Percentiles rank a stretch among this genome's conserved stretches.
Evolutionary conservation across 176 grass and related monocot species (phyloP).

Genomic region (Pharus latifolius): DNA sequence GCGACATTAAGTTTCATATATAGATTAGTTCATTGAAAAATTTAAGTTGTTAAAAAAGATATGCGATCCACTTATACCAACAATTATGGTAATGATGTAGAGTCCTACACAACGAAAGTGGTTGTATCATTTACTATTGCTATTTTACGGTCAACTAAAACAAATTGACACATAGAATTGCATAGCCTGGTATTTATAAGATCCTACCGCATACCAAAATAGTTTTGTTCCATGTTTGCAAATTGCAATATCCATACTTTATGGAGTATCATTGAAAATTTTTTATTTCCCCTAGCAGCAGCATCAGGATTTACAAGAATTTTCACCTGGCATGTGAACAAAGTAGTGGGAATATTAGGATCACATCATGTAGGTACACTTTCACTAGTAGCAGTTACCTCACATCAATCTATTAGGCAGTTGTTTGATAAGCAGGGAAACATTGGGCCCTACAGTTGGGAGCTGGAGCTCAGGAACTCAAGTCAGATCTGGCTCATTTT

Average conservation of each 20-base stretch:
- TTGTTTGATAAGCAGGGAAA: not conserved
- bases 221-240: not conserved
- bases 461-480: not conserved
- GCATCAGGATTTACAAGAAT: not conserved
- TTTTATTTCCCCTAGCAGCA: not conserved
- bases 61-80: no score
- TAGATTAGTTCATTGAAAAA: no score
- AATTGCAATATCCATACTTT: not conserved
- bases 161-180: no score
- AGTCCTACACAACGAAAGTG: no score
- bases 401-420: conserved; percentile 28
- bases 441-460: conserved; percentile 3
- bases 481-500: conserved; percentile 2
- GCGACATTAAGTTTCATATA: no score
- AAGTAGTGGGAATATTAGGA: conserved; percentile 30
- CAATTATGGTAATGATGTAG: no score
- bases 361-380: conserved; percentile 11
- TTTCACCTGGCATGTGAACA: not conserved
- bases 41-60: no score
- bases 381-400: conserved; percentile 33
- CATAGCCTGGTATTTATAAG: no score
- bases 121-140: no score
- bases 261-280: not conserved
- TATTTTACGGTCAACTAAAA: no score
- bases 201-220: no score